These are phyloP conservation scores for Liquidambar formosana DNA, from an alignment of 164 flowering plant genomes.

Conservation along the genomic window DNA sequence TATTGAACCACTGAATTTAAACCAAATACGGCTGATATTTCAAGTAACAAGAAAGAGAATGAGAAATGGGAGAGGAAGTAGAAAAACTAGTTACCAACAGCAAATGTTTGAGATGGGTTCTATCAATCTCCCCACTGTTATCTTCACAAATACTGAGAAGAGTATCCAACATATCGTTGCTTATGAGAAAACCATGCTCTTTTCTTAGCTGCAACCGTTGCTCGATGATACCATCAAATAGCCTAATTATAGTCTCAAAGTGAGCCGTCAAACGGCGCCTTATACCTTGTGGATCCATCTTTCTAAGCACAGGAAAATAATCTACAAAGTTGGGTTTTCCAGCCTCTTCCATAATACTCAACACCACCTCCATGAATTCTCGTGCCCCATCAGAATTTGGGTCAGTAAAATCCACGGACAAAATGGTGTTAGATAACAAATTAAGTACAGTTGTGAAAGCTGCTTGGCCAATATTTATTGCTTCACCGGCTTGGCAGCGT, in stretches of 20 bases:
- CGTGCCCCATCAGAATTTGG: not conserved
- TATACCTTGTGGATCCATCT: conserved; percentile 22
- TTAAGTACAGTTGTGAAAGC: conserved; percentile 26
- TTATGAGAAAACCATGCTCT: no score
- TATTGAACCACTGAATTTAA: no score
- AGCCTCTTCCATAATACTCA: conserved; percentile 16
- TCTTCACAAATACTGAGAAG: no score
- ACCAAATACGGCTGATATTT: no score
- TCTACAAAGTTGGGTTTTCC: conserved; percentile 27
- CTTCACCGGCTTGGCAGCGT: conserved; percentile 10
- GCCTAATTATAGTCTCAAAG: not conserved
- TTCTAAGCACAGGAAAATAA: conserved; percentile 18
- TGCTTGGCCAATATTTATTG: conserved; percentile 25
- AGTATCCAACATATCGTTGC: no score
- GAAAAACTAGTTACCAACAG: no score
- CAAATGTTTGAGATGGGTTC: no score
- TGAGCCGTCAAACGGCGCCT: not conserved
- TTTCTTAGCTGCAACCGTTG: no score
- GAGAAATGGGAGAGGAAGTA: no score
- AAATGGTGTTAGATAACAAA: conserved; percentile 24
- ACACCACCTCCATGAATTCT: conserved; percentile 20
- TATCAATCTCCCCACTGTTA: no score
- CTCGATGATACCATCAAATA: not conserved
- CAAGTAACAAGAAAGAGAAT: no score
- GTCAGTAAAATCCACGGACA: conserved; percentile 30